Conservation (phyloP, 345 rosid genomes). For the Diplotaxis tenuifolia region DNA sequence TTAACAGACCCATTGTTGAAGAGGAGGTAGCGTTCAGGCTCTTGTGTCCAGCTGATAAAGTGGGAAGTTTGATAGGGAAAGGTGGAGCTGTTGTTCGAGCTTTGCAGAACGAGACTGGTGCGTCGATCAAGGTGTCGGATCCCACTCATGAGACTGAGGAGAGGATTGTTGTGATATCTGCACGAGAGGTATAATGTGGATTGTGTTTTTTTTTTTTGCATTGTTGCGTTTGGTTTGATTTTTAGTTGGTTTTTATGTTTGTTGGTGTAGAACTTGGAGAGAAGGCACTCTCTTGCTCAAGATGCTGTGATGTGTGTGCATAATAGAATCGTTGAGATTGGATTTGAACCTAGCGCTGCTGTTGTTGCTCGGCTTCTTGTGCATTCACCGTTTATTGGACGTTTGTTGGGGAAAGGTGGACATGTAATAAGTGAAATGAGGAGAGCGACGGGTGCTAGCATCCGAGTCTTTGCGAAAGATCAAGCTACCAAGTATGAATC, state of each 20-base stretch:
- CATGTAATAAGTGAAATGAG: constrained; percentile 65
- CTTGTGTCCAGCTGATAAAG: constrained; percentile 70
- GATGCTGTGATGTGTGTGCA: constrained; percentile 75
- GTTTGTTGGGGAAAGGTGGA: constrained; percentile 72
- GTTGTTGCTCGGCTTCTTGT: constrained; percentile 74
- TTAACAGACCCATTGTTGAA: constrained; percentile 50
- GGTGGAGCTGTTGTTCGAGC: constrained; percentile 63
- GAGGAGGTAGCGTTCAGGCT: constrained; percentile 63
- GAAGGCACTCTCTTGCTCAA: constrained; percentile 68
- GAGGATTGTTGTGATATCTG: constrained; percentile 63
- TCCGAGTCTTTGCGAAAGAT: constrained; percentile 63
- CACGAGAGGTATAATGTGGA: constrained; percentile 61
- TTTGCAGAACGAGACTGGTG: constrained; percentile 73
- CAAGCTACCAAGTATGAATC: constrained; percentile 52
- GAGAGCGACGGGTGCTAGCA: constrained; percentile 69
- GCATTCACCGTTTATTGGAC: constrained; percentile 61
- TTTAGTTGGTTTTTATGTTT: constrained; percentile 5
- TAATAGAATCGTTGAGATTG: constrained; percentile 66
- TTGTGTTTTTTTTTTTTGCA: neutral
- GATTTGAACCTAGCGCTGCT: constrained; percentile 64
- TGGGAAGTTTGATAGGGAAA: constrained; percentile 79
- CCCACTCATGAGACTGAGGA: constrained; percentile 60
- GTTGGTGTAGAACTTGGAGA: constrained; percentile 58
- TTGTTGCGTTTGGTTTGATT: neutral
- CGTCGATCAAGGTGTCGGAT: constrained; percentile 64